A percentile compares a stretch with the other conserved stretches of the same genome.
These are phyloP conservation scores for Gentiana straminea DNA, from an alignment of 257 asterid species.

Conservation along the genomic window DNA sequence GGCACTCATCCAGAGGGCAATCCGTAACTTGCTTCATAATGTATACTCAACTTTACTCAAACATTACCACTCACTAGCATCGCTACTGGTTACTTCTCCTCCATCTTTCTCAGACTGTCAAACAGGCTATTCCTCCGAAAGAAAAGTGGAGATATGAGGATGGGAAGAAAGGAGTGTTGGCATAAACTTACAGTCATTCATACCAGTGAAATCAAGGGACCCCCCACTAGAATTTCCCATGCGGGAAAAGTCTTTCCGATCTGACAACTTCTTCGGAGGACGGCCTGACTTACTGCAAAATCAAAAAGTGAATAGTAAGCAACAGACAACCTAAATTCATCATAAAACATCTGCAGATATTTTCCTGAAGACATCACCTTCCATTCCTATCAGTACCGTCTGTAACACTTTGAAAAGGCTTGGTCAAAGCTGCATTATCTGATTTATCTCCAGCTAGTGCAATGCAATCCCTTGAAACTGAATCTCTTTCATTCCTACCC, in stretches of 20 bases:
- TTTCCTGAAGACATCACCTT: slow-evolving; percentile 41
- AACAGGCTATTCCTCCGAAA: no score
- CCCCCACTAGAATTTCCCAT: slow-evolving; percentile 65
- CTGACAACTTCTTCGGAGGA: slow-evolving; percentile 74
- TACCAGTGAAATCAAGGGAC: slow-evolving; percentile 90
- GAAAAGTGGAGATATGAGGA: neutral
- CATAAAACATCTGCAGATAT: slow-evolving; percentile 5
- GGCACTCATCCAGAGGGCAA: no score
- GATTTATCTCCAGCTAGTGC: slow-evolving; percentile 68
- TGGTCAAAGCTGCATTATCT: slow-evolving; percentile 48
- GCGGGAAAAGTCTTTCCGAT: slow-evolving; percentile 86
- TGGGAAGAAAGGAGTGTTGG: neutral
- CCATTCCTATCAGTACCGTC: slow-evolving; percentile 67
- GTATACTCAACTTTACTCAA: no score
- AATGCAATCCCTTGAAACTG: slow-evolving; percentile 73
- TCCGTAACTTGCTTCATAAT: no score
- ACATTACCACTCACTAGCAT: no score
- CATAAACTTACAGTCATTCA: neutral
- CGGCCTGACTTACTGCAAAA: slow-evolving; percentile 86
- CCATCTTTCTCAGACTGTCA: no score
- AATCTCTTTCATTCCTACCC: slow-evolving; percentile 82
- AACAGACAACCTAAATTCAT: slow-evolving; percentile 7
- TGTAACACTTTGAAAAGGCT: slow-evolving; percentile 63
- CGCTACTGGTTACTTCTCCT: no score
- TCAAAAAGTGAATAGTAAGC: slow-evolving; percentile 16